Percentiles rank a stretch among this genome's conserved stretches.
phyloP scores from a whole-genome alignment of 352 stramenopile genomes.

The Globisporangium sylvaticum region DNA sequence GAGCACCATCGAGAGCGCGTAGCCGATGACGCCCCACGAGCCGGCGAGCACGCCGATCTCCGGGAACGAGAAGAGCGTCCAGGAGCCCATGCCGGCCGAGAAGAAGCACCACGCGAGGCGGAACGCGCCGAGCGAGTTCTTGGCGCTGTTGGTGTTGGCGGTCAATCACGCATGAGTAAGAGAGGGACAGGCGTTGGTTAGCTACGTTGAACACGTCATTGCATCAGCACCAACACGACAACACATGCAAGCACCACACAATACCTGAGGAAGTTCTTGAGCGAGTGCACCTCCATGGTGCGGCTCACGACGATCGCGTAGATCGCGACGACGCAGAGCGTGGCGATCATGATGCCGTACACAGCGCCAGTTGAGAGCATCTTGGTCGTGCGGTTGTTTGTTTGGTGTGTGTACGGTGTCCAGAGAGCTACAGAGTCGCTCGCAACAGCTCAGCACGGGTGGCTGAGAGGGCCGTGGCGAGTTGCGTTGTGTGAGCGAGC shows the following conservation, averaged over 20 bases:
- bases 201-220: not conserved
- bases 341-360: constrained; percentile 60
- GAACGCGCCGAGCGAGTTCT: constrained; percentile 55
- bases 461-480: not conserved
- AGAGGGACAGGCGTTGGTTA: not conserved
- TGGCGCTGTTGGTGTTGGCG: constrained; percentile 36
- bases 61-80: constrained; percentile 73
- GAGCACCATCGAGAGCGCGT: constrained; percentile 59
- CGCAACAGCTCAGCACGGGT: not conserved
- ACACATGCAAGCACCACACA: not conserved
- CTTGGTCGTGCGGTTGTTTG: not conserved
- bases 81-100: constrained; percentile 68
- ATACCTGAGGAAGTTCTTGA: constrained; percentile 66
- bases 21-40: constrained; percentile 75
- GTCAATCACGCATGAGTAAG: not conserved
- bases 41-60: constrained; percentile 68
- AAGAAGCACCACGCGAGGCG: constrained; percentile 80
- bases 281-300: constrained; percentile 43
- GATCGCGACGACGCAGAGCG: constrained; percentile 46
- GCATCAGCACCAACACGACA: not conserved
- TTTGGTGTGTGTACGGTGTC: not conserved
- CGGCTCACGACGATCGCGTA: constrained; percentile 70
- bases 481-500: constrained; percentile 3
- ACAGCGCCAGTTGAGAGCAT: constrained; percentile 49
- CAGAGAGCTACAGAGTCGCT: not conserved